Conservation (phyloP, 352 stramenopile species). For the Globisporangium orthogonon region DNA sequence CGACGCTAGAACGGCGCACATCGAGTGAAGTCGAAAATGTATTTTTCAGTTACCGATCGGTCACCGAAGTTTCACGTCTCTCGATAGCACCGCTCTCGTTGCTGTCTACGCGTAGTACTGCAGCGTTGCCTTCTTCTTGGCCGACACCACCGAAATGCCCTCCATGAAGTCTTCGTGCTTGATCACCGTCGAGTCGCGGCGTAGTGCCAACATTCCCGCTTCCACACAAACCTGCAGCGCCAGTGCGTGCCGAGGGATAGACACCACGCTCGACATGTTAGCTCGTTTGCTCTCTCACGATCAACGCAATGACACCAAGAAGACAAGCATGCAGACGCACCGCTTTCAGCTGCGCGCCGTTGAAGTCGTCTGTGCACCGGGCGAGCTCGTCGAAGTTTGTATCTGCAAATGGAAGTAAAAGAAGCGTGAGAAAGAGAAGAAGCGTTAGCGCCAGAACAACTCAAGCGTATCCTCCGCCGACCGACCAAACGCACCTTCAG, state of each 20-base stretch:
- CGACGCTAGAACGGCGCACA: no score
- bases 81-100: no score
- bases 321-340: constrained; percentile 26
- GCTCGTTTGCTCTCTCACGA: neutral
- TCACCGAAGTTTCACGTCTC: no score
- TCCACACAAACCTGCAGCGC: constrained; percentile 90
- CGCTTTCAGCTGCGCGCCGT: constrained; percentile 97
- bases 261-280: constrained; percentile 1
- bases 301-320: neutral
- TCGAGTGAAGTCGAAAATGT: no score
- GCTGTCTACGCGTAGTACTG: constrained; percentile 94
- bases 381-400: constrained; percentile 98
- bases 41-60: no score
- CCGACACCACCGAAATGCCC: constrained; percentile 95
- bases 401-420: constrained; percentile 19
- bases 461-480: no score
- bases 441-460: neutral
- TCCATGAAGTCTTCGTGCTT: constrained; percentile 99
- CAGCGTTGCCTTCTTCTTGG: constrained; percentile 97
- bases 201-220: constrained; percentile 96
- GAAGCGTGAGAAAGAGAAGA: neutral
- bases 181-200: constrained; percentile 93
- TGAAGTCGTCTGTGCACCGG: constrained; percentile 98
- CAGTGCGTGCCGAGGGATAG: neutral
- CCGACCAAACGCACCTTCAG: constrained; percentile 37